Base-by-base conservation (phyloP, 257 asterid genomes). In the Fraxinus americana region DNA sequence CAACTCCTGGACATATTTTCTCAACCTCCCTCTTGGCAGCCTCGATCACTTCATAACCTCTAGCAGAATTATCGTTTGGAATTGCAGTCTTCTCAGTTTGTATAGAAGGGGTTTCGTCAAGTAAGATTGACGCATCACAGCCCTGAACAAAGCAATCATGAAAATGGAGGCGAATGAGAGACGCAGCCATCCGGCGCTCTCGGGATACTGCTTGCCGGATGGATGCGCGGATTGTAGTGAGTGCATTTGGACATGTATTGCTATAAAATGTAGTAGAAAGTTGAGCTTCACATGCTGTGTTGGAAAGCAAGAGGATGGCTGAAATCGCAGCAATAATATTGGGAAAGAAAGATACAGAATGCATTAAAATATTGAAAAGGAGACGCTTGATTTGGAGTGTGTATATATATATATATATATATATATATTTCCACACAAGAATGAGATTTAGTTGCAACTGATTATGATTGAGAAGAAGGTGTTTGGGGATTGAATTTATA, bases 41-140 rank as follows among this genome's bases (percentile, higher is more conserved):
- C 7, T 79, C 79, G 0, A 79, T 67, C 7, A 79, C 83, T 48
- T 76, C 32, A 63, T 27, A 81, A 1, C 84, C 84, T 23, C 84
- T 81, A 0, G 23, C 67, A 7, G 81, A 81, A n/a, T 81, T 66
- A 2, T 0, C 0, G 29, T 81, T 81, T 1, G 78, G 38, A 1
- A 9, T 0, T 12, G 84, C 19, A 23, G 63, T 71, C 6, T 81
- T 66, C 65, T 81, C 81, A 72, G 78, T 76, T 29, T 81, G 71
- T 63, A 76, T 81, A 1, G 81, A 7, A 17, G 81, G 9, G 1
- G 78, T 72, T 35, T 73, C 39, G 1, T 81, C 81, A n/a, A 81
- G 78, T 11, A 81, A 72, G 34, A 81, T 61, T 52, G 84, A 81
- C 2, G 72, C 81, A 54, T 81, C 75, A 23, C 81, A 76, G 7